Evolutionary conservation across 2,329 filamentous ascomycete genomes (phyloP), one percentile per base, ranked within the genome.

Genomic region (Fusarium tanahbumbuense): DNA sequence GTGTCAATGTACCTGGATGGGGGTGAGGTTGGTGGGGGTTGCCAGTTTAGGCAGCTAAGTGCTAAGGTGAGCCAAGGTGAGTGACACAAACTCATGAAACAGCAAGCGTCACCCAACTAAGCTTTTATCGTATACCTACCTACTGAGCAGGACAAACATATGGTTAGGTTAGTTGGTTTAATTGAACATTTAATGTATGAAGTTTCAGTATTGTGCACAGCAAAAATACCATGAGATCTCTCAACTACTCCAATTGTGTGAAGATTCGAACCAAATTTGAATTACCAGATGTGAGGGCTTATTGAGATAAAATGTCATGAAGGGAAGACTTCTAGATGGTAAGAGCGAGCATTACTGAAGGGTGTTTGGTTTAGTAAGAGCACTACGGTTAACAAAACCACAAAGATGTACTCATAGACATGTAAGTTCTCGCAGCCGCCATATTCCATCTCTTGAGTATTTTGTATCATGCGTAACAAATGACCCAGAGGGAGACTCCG

Each of bases 11-110:
- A 55, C 18, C 46, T 42, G 32, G 37, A 52, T 56, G 25, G 22
- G 28, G 27, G 32, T 62, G 22, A 30, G 32, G 37, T 28, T 70
- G 58, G 67, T 55, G 54, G 67, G 59, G 60, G 28, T 40, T 52
- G 15, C 28, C 22, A 27, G 20, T 50, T 62, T 67, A 63, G 63
- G 64, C 56, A 62, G 49, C 48, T 34, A 37, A n/a, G 34, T 37
- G 18, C 34, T 37, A 20, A 25, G 16, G 42, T 47, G 32, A 48
- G 57, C 50, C 57, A 65, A 41, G 34, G 34, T 20, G 40, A 30
- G 41, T 25, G 49, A 64, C 20, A 28, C 12, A 23, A 41, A 28
- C 48, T 27, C 18, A 10, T 22, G 37, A n/a, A 27, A 41, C 13
- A 18, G 8, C 8, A 41, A 41, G 8, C 22, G 9, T 6, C 10